Conservation (phyloP, 441 rosid species). For the Pelargonium citronellum region DNA sequence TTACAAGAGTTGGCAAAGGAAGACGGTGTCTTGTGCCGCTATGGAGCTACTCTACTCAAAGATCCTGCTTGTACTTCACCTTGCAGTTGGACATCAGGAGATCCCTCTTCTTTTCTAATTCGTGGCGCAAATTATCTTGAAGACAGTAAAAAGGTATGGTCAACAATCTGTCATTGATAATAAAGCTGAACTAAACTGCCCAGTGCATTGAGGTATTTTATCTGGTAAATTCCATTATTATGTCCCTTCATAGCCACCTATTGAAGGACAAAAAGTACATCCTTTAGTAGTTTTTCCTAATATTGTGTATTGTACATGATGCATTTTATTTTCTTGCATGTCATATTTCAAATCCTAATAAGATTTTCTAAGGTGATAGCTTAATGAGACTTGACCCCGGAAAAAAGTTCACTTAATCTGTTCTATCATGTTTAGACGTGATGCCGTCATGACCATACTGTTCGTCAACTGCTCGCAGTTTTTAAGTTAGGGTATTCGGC, state of each 20-base stretch:
- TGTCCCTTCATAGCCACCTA: background rate
- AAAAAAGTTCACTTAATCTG: too few relatives aligned
- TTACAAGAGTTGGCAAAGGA: conserved; percentile 65
- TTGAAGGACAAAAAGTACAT: background rate
- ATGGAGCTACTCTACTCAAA: conserved; percentile 76
- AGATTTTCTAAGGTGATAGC: too few relatives aligned
- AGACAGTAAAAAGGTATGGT: conserved; percentile 70
- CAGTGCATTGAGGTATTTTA: too few relatives aligned
- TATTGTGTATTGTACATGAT: background rate
- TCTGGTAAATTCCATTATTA: too few relatives aligned
- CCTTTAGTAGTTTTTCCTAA: background rate
- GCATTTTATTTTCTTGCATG: conserved; percentile 3
- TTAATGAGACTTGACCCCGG: too few relatives aligned
- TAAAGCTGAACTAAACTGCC: conserved; percentile 5
- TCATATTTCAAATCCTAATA: background rate
- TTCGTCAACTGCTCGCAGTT: conserved; percentile 11
- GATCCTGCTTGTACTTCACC: conserved; percentile 58
- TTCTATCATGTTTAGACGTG: too few relatives aligned
- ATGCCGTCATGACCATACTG: background rate
- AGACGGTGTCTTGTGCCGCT: conserved; percentile 52
- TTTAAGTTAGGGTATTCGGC: background rate
- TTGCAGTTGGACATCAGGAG: conserved; percentile 78
- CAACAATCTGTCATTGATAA: conserved; percentile 13
- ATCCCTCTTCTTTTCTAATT: conserved; percentile 77
- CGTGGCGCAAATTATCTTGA: conserved; percentile 76